These are phyloP conservation scores for Talaromyces amestolkiae DNA, from an alignment of 2,329 filamentous ascomycete species.

Conservation along the genomic window DNA sequence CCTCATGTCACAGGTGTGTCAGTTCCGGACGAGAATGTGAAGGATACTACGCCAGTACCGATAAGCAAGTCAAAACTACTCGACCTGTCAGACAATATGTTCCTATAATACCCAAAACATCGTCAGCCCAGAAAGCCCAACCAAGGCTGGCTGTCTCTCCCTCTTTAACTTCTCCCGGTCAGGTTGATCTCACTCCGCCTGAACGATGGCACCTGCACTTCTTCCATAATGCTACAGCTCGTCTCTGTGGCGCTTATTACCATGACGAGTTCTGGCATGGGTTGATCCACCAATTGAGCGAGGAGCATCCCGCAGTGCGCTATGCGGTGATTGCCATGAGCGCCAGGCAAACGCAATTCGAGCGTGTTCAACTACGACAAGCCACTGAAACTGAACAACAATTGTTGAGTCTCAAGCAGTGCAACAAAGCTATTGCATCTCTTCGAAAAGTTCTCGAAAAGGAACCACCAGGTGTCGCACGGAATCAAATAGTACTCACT, in stretches of 20 bases:
- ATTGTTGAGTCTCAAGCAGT: not conserved
- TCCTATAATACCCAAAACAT: not conserved
- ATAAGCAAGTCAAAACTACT: conserved; percentile 11
- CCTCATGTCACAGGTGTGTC: conserved; percentile 26
- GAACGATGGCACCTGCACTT: not conserved
- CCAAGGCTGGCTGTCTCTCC: not conserved
- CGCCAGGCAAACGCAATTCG: conserved; percentile 27
- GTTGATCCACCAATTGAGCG: conserved; percentile 23
- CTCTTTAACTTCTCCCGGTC: not conserved
- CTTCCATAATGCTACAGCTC: not conserved
- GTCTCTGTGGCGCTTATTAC: not conserved
- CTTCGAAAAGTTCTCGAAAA: not conserved
- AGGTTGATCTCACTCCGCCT: not conserved
- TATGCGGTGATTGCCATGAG: conserved; percentile 29
- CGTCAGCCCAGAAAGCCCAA: not conserved
- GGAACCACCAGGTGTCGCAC: not conserved
- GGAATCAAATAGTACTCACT: not conserved
- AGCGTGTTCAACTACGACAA: conserved; percentile 5
- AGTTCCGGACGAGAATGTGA: conserved; percentile 29
- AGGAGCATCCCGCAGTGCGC: conserved; percentile 24
- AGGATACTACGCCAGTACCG: conserved; percentile 13
- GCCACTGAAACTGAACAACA: not conserved
- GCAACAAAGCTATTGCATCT: not conserved
- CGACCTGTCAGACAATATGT: not conserved
- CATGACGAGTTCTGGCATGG: conserved; percentile 12